Percentiles rank a stretch among this genome's conserved stretches.
phyloP scores from a whole-genome alignment of 2,329 filamentous ascomycete species.

The Colletotrichum brevisporum region DNA sequence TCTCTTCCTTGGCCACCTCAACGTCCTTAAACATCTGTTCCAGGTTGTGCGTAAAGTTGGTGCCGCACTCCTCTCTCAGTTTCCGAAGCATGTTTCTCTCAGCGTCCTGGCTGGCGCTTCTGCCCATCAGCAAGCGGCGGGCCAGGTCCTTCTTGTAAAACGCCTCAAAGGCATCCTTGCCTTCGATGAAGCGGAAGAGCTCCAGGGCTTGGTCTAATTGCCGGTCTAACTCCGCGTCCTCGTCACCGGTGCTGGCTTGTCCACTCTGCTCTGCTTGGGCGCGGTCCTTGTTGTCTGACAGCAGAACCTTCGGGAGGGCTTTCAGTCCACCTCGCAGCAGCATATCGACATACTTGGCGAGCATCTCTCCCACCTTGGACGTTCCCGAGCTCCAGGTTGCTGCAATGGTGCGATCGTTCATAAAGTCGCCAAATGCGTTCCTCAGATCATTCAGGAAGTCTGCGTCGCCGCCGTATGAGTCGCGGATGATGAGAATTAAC shows the following conservation, averaged over 20 bases:
- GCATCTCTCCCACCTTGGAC: conserved; percentile 98
- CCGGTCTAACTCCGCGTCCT: conserved; percentile 91
- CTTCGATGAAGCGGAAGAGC: conserved; percentile 95
- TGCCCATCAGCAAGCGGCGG: conserved; percentile 87
- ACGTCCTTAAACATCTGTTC: conserved; percentile 99
- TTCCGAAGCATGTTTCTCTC: conserved; percentile 96
- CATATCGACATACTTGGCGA: conserved; percentile 95
- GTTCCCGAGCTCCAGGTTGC: conserved; percentile 85
- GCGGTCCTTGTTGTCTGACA: conserved; percentile 73
- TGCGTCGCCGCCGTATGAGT: conserved; percentile 84
- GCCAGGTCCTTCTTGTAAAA: conserved; percentile 99
- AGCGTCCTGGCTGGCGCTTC: conserved; percentile 93
- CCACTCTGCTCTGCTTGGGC: conserved; percentile 72
- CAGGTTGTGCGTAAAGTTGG: conserved; percentile 94
- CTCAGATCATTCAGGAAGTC: conserved; percentile 83
- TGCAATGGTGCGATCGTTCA: conserved; percentile 87
- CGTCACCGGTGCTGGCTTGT: conserved; percentile 80
- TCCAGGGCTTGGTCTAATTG: conserved; percentile 95
- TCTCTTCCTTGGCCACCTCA: conserved; percentile 92
- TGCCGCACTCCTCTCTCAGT: conserved; percentile 92
- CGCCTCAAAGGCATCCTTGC: conserved; percentile 97
- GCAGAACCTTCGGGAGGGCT: conserved; percentile 78
- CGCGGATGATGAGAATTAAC: conserved; percentile 81
- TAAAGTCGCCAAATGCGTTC: conserved; percentile 89
- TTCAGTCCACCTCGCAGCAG: conserved; percentile 90